Conservation (phyloP, 2,329 filamentous ascomycete genomes). For the Pseudocercospora macadamiae region DNA sequence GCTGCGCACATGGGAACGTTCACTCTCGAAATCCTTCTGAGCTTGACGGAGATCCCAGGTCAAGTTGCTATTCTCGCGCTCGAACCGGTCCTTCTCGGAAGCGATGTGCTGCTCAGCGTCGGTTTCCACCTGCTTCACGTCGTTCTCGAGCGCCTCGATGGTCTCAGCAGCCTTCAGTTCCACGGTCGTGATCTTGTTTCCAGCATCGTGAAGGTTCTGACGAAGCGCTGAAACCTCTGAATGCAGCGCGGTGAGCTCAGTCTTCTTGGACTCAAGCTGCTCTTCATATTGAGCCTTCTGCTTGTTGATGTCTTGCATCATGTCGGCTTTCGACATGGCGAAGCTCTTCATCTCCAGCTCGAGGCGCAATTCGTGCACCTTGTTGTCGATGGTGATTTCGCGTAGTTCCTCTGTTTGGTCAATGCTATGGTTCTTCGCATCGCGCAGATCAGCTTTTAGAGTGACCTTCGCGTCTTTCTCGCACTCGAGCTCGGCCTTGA, state of each 20-base stretch:
- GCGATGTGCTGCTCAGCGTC: not conserved
- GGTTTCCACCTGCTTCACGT: constrained; percentile 56
- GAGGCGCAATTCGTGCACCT: not conserved
- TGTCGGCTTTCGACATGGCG: not conserved
- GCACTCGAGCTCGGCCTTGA: not conserved
- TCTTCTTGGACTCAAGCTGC: not conserved
- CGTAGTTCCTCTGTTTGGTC: not conserved
- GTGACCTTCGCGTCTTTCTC: not conserved
- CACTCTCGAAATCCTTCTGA: constrained; percentile 1
- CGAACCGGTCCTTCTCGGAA: constrained; percentile 1
- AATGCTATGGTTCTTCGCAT: not conserved
- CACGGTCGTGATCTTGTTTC: not conserved
- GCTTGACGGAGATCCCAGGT: not conserved
- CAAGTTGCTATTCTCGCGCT: constrained; percentile 1
- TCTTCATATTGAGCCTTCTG: not conserved
- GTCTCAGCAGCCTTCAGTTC: constrained; percentile 60
- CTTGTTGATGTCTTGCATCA: not conserved
- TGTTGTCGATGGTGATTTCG: not conserved
- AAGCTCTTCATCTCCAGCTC: not conserved
- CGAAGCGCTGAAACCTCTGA: not conserved
- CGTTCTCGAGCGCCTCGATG: constrained; percentile 86
- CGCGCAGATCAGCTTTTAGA: not conserved
- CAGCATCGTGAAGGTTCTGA: not conserved
- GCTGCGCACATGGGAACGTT: not conserved
- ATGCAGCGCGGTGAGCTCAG: not conserved